phyloP scores from a whole-genome alignment of 2,329 filamentous ascomycete genomes.

The Venturia aucupariae region DNA sequence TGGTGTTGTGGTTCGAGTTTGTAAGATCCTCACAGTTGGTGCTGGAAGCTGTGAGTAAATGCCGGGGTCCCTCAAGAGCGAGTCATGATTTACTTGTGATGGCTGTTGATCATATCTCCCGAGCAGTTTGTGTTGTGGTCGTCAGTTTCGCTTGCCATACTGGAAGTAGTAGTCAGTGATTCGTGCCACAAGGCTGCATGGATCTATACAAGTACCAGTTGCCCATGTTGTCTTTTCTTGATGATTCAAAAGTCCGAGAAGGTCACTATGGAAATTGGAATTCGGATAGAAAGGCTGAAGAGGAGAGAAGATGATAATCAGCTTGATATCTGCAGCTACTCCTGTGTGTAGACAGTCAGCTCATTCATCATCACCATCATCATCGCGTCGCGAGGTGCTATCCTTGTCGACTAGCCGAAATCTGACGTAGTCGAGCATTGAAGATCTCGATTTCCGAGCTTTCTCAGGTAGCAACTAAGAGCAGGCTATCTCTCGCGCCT shows the following conservation, averaged over 20 bases:
- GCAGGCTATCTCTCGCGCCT: not conserved
- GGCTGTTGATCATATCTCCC: not conserved
- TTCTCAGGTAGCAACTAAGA: not conserved
- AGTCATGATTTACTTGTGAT: constrained; percentile 6
- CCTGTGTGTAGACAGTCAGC: not conserved
- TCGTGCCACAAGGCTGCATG: not conserved
- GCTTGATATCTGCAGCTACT: not conserved
- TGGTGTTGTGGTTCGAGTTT: not conserved
- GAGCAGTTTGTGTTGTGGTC: constrained; percentile 3
- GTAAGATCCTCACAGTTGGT: not conserved
- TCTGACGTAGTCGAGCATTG: not conserved
- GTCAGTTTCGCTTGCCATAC: not conserved
- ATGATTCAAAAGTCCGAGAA: not conserved
- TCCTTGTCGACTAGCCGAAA: not conserved
- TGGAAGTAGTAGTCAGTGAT: not conserved
- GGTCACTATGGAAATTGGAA: not conserved
- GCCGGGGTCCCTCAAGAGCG: too few species aligned
- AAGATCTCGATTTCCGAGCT: not conserved
- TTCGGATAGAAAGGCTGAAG: not conserved
- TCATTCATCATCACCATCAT: not conserved
- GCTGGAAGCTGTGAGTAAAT: not conserved
- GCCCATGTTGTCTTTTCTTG: not conserved
- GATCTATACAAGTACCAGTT: constrained; percentile 1
- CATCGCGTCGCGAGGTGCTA: not conserved
- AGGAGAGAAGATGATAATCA: not conserved